Percentiles rank a stretch among this genome's conserved stretches.
These are phyloP conservation scores for Rachicladosporium sp. DNA, from an alignment of 2,329 filamentous ascomycete genomes.

Conservation along the genomic window DNA sequence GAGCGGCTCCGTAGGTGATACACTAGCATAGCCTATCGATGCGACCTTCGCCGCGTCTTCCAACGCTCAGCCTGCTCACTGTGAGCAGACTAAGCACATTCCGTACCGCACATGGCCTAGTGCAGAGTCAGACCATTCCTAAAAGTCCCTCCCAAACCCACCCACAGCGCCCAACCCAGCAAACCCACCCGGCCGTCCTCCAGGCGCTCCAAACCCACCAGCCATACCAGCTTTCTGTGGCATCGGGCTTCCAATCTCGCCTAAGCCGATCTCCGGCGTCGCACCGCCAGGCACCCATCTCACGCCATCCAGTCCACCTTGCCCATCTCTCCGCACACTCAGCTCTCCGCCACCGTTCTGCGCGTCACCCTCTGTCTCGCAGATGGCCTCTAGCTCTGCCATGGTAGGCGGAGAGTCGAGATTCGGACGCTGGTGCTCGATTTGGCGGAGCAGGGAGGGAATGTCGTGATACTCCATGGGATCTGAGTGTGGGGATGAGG, in stretches of 20 bases:
- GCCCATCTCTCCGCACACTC: constrained; percentile 41
- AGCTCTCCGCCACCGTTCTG: constrained; percentile 89
- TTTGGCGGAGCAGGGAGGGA: constrained; percentile 48
- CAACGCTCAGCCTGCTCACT: no score
- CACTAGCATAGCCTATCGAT: no score
- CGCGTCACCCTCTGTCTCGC: constrained; percentile 77
- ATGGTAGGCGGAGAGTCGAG: constrained; percentile 44
- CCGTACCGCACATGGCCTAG: no score
- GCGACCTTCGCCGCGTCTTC: no score
- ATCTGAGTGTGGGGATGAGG: constrained; percentile 26
- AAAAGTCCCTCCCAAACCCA: neutral
- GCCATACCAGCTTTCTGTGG: constrained; percentile 30
- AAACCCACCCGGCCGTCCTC: constrained; percentile 10
- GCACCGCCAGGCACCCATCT: constrained; percentile 27
- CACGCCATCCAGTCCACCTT: constrained; percentile 19
- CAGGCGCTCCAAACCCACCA: constrained; percentile 18
- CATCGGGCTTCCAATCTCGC: constrained; percentile 37
- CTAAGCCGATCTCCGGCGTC: constrained; percentile 24
- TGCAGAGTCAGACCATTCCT: no score
- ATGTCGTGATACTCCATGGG: constrained; percentile 55
- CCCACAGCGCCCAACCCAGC: constrained; percentile 16
- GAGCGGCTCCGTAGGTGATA: no score
- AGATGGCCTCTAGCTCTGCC: constrained; percentile 67
- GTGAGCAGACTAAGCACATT: no score
- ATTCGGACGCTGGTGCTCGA: constrained; percentile 50